These are phyloP conservation scores for Oidium heveae DNA, from an alignment of 2,329 filamentous ascomycete genomes.

Conservation along the genomic window DNA sequence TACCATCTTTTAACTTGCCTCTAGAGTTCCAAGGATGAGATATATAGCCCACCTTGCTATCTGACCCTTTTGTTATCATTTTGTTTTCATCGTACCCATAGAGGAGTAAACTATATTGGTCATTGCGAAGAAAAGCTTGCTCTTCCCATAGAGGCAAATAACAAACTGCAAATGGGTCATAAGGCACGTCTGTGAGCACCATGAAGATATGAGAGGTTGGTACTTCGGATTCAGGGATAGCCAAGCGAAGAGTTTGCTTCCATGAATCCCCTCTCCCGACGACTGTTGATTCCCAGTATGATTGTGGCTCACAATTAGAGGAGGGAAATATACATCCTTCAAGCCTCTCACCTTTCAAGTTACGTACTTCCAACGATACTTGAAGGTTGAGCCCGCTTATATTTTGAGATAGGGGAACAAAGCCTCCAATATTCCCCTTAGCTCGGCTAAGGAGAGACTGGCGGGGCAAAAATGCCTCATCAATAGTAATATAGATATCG, in stretches of 20 bases:
- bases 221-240: constrained; percentile 57
- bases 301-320: constrained; percentile 54
- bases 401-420: constrained; percentile 39
- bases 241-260: constrained; percentile 69
- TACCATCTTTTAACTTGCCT: constrained; percentile 37
- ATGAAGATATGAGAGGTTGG: constrained; percentile 66
- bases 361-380: constrained; percentile 69
- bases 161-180: constrained; percentile 70
- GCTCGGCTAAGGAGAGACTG: constrained; percentile 45
- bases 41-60: constrained; percentile 58
- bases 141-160: constrained; percentile 89
- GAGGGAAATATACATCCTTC: constrained; percentile 72
- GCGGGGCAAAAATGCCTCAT: constrained; percentile 50
- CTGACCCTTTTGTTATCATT: constrained; percentile 34
- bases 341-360: constrained; percentile 52
- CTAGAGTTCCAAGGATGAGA: constrained; percentile 55
- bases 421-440: constrained; percentile 29
- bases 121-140: constrained; percentile 72
- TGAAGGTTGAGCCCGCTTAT: constrained; percentile 53
- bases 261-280: constrained; percentile 58
- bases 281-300: constrained; percentile 70
- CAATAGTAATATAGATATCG: constrained; percentile 81
- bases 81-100: constrained; percentile 88
- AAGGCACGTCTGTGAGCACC: constrained; percentile 66
- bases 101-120: constrained; percentile 52